Base-by-base conservation (phyloP, 192 early-diverging fungal genomes). In the Oehlia diaphana region DNA sequence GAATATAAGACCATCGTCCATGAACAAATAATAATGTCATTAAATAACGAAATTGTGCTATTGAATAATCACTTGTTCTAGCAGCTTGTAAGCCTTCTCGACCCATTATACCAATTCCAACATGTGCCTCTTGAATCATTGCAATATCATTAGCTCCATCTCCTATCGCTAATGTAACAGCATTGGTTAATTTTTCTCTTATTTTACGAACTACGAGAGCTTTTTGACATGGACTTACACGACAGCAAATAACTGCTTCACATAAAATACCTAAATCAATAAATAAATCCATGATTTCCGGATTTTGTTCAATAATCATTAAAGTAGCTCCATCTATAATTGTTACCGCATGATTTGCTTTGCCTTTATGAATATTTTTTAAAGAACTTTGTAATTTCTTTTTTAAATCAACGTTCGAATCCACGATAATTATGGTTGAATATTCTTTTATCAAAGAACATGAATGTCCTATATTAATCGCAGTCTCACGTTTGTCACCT, bases 141-240 rank as follows among this genome's bases (percentile, higher is more conserved):
- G 94, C 92, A 88, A 97, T 94, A 74, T 98, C 96, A 82, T 98
- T 98, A 65, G 94, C 96, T n/a, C 96, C 96, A 68, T 98, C 96
- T 53, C 96, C 96, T 69, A 98, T 95, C 14, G 93, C 93, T 63
- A 95, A 80, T 23, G 94, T 95, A 72, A 93, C 88, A 16, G 86
- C 82, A 16, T 85, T 68, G 16, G 82, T 85, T 61, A 78, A 74
- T 75, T 84, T 81, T 33, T 74, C 86, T 5, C 91, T 89, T 73
- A 93, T 89, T 50, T 87, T 88, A 77, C 90, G 87, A 72, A 97
- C 96, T 0, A 96, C 92, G 21, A 94, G 86, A 3, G 96, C 94
- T 83, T 98, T 98, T 84, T 98, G 96, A 47, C 91, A 83, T 23
- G 96, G 96, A 35, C 92, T 93, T 58, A 97, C 94, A 58, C 96